Percentiles rank a stretch among this genome's conserved stretches.
Evolutionary conservation across 2,329 filamentous ascomycete genomes (phyloP).

Genomic region (Botrytis hyacinthi): DNA sequence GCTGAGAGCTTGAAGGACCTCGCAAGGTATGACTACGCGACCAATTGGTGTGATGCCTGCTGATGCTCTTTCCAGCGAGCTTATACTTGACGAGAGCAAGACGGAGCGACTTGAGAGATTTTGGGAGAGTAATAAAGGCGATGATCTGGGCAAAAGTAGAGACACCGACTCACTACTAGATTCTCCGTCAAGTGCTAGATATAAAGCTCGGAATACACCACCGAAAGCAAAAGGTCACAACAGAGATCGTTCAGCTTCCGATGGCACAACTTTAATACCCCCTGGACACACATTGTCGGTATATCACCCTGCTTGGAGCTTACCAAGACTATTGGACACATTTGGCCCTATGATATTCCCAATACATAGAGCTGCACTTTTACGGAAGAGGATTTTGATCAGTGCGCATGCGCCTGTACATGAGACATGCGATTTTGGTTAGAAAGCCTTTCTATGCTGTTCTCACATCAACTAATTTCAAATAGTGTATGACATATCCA

Average conservation of each 20-base stretch:
- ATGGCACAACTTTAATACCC: constrained; percentile 57
- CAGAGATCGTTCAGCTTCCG: constrained; percentile 60
- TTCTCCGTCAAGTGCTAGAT: constrained; percentile 45
- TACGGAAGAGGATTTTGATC: constrained; percentile 85
- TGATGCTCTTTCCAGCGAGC: constrained; percentile 44
- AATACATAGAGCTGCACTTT: constrained; percentile 79
- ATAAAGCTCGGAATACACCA: constrained; percentile 41
- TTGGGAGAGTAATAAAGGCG: constrained; percentile 64
- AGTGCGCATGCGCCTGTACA: constrained; percentile 84
- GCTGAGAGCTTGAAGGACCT: constrained; percentile 72
- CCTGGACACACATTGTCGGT: constrained; percentile 66
- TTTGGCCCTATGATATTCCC: constrained; percentile 94
- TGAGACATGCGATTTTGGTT: constrained; percentile 85
- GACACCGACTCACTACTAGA: constrained; percentile 36
- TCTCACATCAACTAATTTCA: constrained; percentile 18
- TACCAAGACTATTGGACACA: constrained; percentile 71
- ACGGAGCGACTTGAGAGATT: constrained; percentile 70
- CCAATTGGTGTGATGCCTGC: constrained; percentile 19
- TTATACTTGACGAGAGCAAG: constrained; percentile 64
- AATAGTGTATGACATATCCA: constrained; percentile 90
- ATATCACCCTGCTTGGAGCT: constrained; percentile 82
- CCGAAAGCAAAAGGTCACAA: constrained; percentile 45
- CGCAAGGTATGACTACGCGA: constrained; percentile 54
- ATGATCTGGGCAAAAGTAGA: constrained; percentile 24
- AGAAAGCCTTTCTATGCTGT: constrained; percentile 23